phyloP scores from a whole-genome alignment of 345 rosid genomes.

The Heritiera fomes region DNA sequence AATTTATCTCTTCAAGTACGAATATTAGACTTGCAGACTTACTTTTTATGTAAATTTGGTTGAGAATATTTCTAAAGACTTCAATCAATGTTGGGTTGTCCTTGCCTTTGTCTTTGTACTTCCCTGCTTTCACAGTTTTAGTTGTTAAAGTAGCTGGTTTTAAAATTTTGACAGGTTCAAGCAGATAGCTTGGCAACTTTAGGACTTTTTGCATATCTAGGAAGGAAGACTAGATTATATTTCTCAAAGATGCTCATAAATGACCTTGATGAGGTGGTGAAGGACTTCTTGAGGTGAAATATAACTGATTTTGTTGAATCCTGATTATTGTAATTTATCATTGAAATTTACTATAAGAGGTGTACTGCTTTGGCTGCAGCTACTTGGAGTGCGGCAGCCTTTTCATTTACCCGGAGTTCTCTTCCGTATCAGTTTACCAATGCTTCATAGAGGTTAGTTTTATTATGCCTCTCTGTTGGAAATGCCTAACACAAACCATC shows the following conservation, averaged over 20 bases:
- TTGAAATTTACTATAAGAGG: constrained; percentile 8
- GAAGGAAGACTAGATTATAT: constrained; percentile 53
- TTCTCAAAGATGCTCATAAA: constrained; percentile 49
- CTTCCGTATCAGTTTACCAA: constrained; percentile 52
- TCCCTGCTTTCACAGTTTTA: neutral
- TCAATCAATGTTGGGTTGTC: neutral
- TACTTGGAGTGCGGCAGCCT: constrained; percentile 69
- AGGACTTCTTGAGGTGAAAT: constrained; percentile 60
- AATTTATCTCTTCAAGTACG: neutral
- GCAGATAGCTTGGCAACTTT: constrained; percentile 58
- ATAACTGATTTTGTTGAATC: constrained; percentile 5
- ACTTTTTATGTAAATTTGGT: neutral
- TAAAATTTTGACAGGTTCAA: constrained; percentile 39
- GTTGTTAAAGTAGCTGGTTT: neutral
- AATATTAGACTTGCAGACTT: neutral
- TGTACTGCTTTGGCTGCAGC: constrained; percentile 37
- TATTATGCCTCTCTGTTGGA: constrained; percentile 19
- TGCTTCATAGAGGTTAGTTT: constrained; percentile 60
- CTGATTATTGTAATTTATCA: neutral
- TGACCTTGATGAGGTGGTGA: constrained; percentile 61
- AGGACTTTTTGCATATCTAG: constrained; percentile 70
- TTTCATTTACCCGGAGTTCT: constrained; percentile 58
- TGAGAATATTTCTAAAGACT: neutral
- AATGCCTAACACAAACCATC: constrained; percentile 16
- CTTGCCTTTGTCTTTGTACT: neutral